Percentiles rank a stretch among this genome's conserved stretches.
Conservation (phyloP, 768 basidiomycete genomes). For the Tulasnella sp. region DNA sequence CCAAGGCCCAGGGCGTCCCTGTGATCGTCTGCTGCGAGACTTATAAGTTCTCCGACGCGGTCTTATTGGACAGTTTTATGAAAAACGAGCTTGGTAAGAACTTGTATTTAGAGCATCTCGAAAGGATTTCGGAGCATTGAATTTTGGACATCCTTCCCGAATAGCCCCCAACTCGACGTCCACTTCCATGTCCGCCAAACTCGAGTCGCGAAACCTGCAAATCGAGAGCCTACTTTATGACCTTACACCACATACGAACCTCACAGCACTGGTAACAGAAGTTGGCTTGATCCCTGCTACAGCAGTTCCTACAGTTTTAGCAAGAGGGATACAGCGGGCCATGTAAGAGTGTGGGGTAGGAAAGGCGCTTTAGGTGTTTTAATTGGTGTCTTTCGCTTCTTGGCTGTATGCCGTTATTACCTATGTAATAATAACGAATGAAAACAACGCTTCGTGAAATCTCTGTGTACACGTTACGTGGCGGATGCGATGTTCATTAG, state of each 20-base stretch:
- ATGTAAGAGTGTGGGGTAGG: no score
- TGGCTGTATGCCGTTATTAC: no score
- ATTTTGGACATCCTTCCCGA: neutral
- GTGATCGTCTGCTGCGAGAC: slow-evolving; percentile 97
- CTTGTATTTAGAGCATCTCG: no score
- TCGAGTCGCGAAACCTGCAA: slow-evolving; percentile 43
- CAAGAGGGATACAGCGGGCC: slow-evolving; percentile 27
- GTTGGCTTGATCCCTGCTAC: slow-evolving; percentile 91
- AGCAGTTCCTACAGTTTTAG: slow-evolving; percentile 64
- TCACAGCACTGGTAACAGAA: slow-evolving; percentile 95
- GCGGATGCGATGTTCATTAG: neutral
- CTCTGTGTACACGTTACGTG: neutral
- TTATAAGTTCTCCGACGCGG: slow-evolving; percentile 91
- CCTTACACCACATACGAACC: slow-evolving; percentile 79
- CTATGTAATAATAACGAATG: neutral
- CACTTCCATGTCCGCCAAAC: neutral
- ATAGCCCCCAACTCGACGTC: neutral
- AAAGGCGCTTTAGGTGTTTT: no score
- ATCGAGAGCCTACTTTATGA: slow-evolving; percentile 86
- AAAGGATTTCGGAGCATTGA: no score
- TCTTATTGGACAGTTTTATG: slow-evolving; percentile 87
- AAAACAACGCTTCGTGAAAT: neutral
- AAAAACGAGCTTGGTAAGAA: slow-evolving; percentile 83
- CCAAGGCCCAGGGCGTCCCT: slow-evolving; percentile 76
- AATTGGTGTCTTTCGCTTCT: no score